Conservation (phyloP, 495 filamentous ascomycete genomes). For the Trichoderma gamsii region DNA sequence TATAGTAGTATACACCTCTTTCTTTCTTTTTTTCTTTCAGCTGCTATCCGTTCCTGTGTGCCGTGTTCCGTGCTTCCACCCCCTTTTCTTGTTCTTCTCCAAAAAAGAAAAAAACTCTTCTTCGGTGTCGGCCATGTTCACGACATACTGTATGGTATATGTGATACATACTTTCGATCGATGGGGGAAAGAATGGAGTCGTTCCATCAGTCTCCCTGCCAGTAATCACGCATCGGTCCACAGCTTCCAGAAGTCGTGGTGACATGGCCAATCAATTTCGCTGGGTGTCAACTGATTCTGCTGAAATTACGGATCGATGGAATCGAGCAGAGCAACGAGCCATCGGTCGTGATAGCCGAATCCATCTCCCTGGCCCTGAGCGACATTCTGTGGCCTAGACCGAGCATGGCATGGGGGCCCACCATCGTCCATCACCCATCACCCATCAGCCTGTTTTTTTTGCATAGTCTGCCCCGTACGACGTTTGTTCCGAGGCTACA, state of each 20-base stretch:
- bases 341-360: slow-evolving; percentile 12
- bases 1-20: neutral
- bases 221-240: neutral
- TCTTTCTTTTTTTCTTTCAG: neutral
- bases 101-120: neutral
- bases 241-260: slow-evolving; percentile 5
- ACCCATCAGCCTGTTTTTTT: neutral
- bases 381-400: neutral
- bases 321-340: neutral
- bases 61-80: neutral
- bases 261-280: neutral
- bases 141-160: neutral
- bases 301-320: slow-evolving; percentile 11
- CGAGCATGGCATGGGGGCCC: neutral
- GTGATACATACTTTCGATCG: neutral
- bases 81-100: neutral
- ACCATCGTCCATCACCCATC: neutral
- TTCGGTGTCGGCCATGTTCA: neutral
- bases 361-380: neutral
- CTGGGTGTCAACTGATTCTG: neutral
- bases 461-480: neutral
- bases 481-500: neutral
- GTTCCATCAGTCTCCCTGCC: neutral
- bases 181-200: neutral
- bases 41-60: neutral